Percentiles rank a stretch among this genome's conserved stretches.
Evolutionary conservation across 1,284 basidiomycete genomes (phyloP).

Genomic region (Ganoderma leucocontextum): DNA sequence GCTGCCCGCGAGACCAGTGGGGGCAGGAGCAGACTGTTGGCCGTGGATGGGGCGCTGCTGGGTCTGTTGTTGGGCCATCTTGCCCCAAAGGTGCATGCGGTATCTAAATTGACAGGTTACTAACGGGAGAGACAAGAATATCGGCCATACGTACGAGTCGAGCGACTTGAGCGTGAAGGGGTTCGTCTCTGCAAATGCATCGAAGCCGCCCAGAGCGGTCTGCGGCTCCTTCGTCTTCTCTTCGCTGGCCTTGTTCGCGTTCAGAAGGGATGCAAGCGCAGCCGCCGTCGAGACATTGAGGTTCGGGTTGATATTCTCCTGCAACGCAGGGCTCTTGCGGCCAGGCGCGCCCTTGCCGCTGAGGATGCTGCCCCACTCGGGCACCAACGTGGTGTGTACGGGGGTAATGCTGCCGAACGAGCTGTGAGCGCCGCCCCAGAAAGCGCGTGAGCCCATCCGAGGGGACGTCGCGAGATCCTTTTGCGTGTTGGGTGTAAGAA

Average conservation of each 20-base stretch:
- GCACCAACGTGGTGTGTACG: conserved; percentile 86
- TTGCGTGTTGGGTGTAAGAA: conserved; percentile 78
- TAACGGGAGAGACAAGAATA: conserved; percentile 6
- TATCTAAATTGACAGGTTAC: conserved; percentile 48
- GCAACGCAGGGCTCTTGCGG: conserved; percentile 46
- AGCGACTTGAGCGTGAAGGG: conserved; percentile 85
- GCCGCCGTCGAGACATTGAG: conserved; percentile 54
- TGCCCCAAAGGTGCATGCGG: conserved; percentile 88
- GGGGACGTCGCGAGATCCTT: conserved; percentile 83
- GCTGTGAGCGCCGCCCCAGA: conserved; percentile 78
- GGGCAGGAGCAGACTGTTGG: conserved; percentile 35
- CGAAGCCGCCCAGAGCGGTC: conserved; percentile 50
- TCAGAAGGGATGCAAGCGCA: conserved; percentile 25
- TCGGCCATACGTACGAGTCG: conserved; percentile 63
- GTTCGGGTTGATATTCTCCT: conserved; percentile 86
- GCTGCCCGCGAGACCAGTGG: conserved; percentile 57
- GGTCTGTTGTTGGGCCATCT: conserved; percentile 65
- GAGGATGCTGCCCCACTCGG: conserved; percentile 52
- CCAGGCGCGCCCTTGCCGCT: conserved; percentile 44
- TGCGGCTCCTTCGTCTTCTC: conserved; percentile 38
- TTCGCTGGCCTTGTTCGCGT: conserved; percentile 21
- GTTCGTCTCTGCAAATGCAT: conserved; percentile 78
- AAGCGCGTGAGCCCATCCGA: conserved; percentile 56
- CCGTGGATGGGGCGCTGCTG: conserved; percentile 40
- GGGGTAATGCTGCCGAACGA: conserved; percentile 77